Evolutionary conservation across 306 rosid genomes (phyloP).

Genomic region (Inga leiocalycina): DNA sequence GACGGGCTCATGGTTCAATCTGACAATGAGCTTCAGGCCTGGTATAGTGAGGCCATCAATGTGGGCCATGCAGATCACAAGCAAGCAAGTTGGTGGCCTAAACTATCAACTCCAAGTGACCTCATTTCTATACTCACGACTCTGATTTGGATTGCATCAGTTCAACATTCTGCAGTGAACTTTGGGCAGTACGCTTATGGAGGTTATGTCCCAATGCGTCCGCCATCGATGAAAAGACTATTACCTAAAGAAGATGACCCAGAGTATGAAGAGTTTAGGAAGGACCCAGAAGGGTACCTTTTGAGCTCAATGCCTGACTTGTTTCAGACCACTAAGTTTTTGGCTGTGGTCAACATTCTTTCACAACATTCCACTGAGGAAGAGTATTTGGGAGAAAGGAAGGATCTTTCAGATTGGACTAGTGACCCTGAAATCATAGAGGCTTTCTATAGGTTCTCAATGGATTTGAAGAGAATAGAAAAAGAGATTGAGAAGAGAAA

Average conservation of each 20-base stretch:
- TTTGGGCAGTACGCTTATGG: not conserved
- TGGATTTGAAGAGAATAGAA: conserved; percentile 39
- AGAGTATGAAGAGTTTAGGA: not conserved
- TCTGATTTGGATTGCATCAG: not conserved
- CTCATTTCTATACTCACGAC: not conserved
- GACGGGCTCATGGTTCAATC: conserved; percentile 35
- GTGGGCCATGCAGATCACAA: conserved; percentile 71
- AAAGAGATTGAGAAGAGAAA: conserved; percentile 45
- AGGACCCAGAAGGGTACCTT: not conserved
- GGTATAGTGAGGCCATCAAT: conserved; percentile 68
- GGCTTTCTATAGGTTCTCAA: conserved; percentile 22
- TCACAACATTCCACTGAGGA: not conserved
- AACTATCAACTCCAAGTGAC: conserved; percentile 2
- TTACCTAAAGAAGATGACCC: not conserved
- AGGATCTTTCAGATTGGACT: not conserved
- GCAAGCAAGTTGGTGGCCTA: conserved; percentile 80
- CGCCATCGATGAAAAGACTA: not conserved
- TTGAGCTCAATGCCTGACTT: not conserved
- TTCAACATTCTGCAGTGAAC: not conserved
- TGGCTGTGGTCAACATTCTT: not conserved
- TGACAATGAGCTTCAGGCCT: conserved; percentile 60
- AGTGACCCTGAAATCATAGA: not conserved
- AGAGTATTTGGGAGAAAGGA: not conserved
- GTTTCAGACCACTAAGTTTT: not conserved
- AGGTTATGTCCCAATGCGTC: not conserved